phyloP scores from a whole-genome alignment of 306 rosid species.

The Chamaecrista fasciculata region DNA sequence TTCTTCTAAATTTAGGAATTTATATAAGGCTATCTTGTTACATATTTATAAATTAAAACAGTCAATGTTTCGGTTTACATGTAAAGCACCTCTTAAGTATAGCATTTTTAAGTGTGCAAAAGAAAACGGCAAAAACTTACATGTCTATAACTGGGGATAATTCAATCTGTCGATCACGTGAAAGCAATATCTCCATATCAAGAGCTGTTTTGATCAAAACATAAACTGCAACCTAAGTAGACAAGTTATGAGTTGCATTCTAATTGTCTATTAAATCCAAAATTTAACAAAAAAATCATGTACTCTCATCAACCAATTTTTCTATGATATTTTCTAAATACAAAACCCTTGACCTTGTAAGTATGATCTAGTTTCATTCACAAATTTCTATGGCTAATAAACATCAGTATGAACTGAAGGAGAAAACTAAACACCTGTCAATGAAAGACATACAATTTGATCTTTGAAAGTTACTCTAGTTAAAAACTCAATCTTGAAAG shows the following conservation, averaged over 20 bases:
- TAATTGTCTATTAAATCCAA: constrained; percentile 9
- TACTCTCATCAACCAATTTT: background rate
- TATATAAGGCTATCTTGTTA: constrained; percentile 7
- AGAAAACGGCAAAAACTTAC: constrained; percentile 39
- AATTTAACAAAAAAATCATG: constrained; percentile 13
- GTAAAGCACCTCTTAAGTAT: background rate
- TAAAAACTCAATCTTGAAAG: no score
- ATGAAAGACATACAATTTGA: no score
- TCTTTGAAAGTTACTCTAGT: no score
- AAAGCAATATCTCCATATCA: constrained; percentile 65
- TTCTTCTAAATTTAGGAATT: background rate
- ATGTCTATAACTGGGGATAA: constrained; percentile 55
- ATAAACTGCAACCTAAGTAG: constrained; percentile 57
- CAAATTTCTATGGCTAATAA: background rate
- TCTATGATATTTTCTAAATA: constrained; percentile 25
- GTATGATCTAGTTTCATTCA: background rate
- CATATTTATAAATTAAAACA: background rate
- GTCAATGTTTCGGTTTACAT: background rate
- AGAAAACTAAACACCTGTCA: background rate
- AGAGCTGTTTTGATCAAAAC: constrained; percentile 60
- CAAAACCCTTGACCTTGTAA: background rate
- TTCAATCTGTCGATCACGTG: constrained; percentile 49
- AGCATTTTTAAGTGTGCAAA: background rate
- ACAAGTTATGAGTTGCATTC: constrained; percentile 22
- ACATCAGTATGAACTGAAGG: background rate